Conservation (phyloP, 2,329 filamentous ascomycete species). For the Amauroascus verrucosus region DNA sequence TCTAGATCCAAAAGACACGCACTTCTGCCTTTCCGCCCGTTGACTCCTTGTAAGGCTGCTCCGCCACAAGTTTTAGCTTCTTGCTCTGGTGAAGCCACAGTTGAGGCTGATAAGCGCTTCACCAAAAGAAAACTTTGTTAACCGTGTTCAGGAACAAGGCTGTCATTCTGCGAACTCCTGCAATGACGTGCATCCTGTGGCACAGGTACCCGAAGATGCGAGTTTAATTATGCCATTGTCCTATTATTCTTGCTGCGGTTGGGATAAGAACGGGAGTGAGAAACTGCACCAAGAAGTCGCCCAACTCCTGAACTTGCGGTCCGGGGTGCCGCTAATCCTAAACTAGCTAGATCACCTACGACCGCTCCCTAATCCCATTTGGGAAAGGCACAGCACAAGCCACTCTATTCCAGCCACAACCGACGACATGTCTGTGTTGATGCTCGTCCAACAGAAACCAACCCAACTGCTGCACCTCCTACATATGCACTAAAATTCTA, state of each 20-base stretch:
- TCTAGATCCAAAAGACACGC: neutral
- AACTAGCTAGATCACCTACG: neutral
- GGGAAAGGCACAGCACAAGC: neutral
- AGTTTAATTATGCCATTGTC: neutral
- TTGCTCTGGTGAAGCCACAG: slow-evolving; percentile 1
- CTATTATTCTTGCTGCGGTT: neutral
- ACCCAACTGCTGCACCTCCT: neutral
- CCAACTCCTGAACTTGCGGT: neutral
- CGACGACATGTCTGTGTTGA: too few relatives aligned
- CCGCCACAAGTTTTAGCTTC: slow-evolving; percentile 1
- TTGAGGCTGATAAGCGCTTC: neutral
- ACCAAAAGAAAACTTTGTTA: neutral
- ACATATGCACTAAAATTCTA: neutral
- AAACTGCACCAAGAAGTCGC: neutral
- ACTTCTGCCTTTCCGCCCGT: neutral
- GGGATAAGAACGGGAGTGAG: neutral
- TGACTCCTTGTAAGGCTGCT: neutral
- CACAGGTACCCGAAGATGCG: neutral
- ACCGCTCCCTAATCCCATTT: neutral
- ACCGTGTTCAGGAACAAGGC: neutral
- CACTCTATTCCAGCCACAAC: neutral
- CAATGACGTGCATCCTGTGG: neutral
- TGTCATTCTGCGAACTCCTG: neutral
- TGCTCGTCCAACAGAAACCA: slow-evolving; percentile 2
- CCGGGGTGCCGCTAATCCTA: neutral